Conservation (phyloP, 2,329 filamentous ascomycete species). For the Hortaea sp. region DNA sequence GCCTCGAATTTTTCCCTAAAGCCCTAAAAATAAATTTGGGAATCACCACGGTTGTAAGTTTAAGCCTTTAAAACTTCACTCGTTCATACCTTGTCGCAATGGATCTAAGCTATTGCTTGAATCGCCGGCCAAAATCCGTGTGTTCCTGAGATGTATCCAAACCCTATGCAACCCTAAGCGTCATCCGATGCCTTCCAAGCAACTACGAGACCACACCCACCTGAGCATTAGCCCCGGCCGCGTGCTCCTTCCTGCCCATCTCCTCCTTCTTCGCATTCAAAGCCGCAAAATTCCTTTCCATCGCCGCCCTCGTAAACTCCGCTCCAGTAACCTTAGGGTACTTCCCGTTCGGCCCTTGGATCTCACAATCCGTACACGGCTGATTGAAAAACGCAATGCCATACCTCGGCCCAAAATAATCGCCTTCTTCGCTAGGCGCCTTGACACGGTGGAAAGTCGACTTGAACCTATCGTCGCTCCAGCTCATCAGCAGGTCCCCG, state of each 20-base stretch:
- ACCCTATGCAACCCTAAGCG: too few relatives aligned
- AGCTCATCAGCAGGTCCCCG: slow-evolving; percentile 56
- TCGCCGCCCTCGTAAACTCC: slow-evolving; percentile 49
- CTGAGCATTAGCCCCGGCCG: neutral
- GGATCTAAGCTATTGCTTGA: too few relatives aligned
- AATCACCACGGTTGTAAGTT: too few relatives aligned
- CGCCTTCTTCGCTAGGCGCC: slow-evolving; percentile 42
- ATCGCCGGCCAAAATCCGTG: too few relatives aligned
- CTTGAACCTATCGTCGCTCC: slow-evolving; percentile 59
- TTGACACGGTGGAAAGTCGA: slow-evolving; percentile 53
- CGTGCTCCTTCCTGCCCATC: neutral
- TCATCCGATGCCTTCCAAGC: too few relatives aligned
- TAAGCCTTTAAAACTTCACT: too few relatives aligned
- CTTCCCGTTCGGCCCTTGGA: slow-evolving; percentile 53
- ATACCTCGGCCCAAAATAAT: slow-evolving; percentile 51
- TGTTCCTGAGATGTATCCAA: too few relatives aligned
- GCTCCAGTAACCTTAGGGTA: slow-evolving; percentile 51
- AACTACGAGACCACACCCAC: too few relatives aligned
- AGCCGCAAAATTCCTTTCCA: slow-evolving; percentile 46
- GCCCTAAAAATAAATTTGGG: too few relatives aligned
- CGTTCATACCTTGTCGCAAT: too few relatives aligned
- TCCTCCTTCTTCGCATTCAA: slow-evolving; percentile 39
- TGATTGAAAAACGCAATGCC: slow-evolving; percentile 60
- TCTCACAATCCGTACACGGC: slow-evolving; percentile 46
- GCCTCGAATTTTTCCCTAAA: too few relatives aligned